Evolutionary conservation across 1,284 basidiomycete species (phyloP).

Genomic region (Peniophora sp.): DNA sequence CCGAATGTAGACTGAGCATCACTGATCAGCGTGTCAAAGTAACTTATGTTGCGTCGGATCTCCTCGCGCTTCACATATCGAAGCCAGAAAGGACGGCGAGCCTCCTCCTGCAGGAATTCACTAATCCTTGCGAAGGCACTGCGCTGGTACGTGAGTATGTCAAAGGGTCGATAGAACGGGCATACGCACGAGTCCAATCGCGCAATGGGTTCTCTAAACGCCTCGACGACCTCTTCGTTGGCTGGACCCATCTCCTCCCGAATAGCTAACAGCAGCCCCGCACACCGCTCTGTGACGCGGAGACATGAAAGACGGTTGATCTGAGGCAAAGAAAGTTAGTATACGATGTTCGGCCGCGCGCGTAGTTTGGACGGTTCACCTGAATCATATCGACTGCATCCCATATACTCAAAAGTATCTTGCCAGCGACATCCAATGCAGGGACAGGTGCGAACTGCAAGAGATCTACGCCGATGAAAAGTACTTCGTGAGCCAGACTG

Average conservation of each 20-base stretch:
- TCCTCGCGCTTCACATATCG: slow-evolving; percentile 73
- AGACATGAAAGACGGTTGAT: slow-evolving; percentile 46
- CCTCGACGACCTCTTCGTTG: slow-evolving; percentile 26
- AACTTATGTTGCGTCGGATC: slow-evolving; percentile 44
- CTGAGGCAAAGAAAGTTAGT: slow-evolving; percentile 21
- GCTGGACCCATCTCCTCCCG: slow-evolving; percentile 35
- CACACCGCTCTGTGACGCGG: slow-evolving; percentile 43
- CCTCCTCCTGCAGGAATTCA: slow-evolving; percentile 49
- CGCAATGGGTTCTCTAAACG: slow-evolving; percentile 31
- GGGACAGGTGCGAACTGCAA: slow-evolving; percentile 48
- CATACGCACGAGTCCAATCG: slow-evolving; percentile 42
- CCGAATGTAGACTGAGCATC: slow-evolving; percentile 53
- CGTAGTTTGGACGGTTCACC: slow-evolving; percentile 27
- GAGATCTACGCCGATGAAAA: slow-evolving; percentile 37
- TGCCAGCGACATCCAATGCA: slow-evolving; percentile 46
- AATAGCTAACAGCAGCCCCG: slow-evolving; percentile 38
- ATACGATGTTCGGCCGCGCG: too few relatives aligned
- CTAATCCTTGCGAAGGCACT: slow-evolving; percentile 35
- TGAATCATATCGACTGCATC: slow-evolving; percentile 51
- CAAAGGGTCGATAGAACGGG: neutral
- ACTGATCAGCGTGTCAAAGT: slow-evolving; percentile 43
- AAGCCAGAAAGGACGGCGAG: slow-evolving; percentile 66
- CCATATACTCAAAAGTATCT: slow-evolving; percentile 52
- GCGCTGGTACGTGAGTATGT: neutral
- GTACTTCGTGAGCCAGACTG: slow-evolving; percentile 38